These are phyloP conservation scores for Malus hybrid DNA, from an alignment of 331 rosid species.

Conservation along the genomic window DNA sequence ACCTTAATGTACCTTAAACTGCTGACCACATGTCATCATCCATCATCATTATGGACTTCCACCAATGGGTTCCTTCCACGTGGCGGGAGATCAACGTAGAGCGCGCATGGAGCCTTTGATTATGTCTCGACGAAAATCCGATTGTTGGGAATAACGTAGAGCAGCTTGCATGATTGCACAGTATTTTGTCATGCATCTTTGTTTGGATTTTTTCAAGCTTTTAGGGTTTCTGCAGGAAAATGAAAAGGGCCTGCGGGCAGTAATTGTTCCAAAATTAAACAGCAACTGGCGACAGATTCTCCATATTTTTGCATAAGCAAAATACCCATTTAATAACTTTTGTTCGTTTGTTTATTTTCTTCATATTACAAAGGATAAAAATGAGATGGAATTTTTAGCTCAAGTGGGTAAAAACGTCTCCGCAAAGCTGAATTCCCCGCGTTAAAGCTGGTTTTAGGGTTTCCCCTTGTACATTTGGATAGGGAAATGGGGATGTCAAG, in stretches of 20 bases:
- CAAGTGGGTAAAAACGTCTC: not conserved
- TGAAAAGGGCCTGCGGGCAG: not conserved
- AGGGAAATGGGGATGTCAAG: not conserved
- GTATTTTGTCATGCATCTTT: not conserved
- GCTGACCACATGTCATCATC: conserved; percentile 9
- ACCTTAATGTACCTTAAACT: conserved; percentile 3
- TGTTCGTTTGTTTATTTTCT: not conserved
- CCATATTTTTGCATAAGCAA: not conserved
- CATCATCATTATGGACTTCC: not conserved
- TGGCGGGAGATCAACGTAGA: not conserved
- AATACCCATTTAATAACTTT: not conserved
- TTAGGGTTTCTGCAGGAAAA: not conserved
- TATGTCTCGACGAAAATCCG: not conserved
- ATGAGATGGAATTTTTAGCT: not conserved
- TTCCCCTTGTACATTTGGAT: too few species aligned
- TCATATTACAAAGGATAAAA: not conserved
- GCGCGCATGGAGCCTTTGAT: not conserved
- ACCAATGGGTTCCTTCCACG: not conserved
- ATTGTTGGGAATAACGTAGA: not conserved
- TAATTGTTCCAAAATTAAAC: not conserved
- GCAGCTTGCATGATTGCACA: not conserved
- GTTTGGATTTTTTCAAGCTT: not conserved
- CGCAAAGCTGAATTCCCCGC: too few species aligned
- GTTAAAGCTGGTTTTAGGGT: too few species aligned
- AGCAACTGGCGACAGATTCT: not conserved